Evolutionary conservation across 2,329 filamentous ascomycete genomes (phyloP).

Genomic region (Thielaviopsis ethacetica): DNA sequence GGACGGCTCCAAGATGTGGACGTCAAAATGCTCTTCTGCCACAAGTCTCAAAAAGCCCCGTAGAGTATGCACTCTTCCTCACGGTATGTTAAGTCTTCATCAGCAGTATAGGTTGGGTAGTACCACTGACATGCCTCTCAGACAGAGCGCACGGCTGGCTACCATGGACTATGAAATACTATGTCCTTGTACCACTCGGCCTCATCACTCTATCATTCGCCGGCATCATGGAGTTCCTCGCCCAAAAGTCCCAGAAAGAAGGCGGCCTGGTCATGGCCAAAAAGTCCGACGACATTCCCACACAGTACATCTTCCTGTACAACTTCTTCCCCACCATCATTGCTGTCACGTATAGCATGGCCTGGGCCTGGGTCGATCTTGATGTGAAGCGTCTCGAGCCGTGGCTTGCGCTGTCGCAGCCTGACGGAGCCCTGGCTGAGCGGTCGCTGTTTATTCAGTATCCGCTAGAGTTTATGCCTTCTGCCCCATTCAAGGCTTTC

Average conservation of each 20-base stretch:
- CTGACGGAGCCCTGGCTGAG: conserved; percentile 24
- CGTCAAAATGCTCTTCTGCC: background rate
- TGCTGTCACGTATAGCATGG: conserved; percentile 36
- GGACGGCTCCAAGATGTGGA: background rate
- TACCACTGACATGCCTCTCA: background rate
- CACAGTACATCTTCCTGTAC: conserved; percentile 23
- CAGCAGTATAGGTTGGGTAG: too few species aligned
- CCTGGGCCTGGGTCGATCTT: conserved; percentile 44
- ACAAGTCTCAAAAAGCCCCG: background rate
- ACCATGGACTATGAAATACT: conserved; percentile 10
- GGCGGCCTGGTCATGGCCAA: conserved; percentile 24
- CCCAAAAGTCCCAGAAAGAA: conserved; percentile 22
- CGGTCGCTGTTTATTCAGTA: conserved; percentile 37
- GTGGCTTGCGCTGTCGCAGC: conserved; percentile 38
- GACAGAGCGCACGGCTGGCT: conserved; percentile 11
- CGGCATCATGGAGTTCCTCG: conserved; percentile 27
- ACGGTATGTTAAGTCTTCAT: conserved; percentile 15
- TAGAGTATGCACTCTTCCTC: conserved; percentile 7
- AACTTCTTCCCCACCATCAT: conserved; percentile 36
- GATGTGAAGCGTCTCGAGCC: conserved; percentile 43
- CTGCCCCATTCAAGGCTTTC: conserved; percentile 19
- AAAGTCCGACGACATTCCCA: conserved; percentile 19
- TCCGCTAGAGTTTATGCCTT: conserved; percentile 24
- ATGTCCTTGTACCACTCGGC: conserved; percentile 23
- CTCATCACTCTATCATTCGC: conserved; percentile 24